phyloP scores from a whole-genome alignment of 1,139 yeast genomes.

The Kodamaea ohmeri region DNA sequence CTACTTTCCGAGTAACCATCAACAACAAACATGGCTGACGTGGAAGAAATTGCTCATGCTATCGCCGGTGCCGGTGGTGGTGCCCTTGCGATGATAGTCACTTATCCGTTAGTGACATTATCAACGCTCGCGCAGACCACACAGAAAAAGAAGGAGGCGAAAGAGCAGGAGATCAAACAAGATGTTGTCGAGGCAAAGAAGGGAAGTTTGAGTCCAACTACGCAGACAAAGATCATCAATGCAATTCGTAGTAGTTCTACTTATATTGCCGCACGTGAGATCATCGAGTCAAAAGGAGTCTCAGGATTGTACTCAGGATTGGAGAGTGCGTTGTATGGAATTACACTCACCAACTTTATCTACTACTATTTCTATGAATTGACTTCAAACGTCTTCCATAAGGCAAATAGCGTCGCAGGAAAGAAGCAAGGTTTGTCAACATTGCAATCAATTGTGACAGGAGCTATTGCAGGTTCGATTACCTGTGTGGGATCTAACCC shows the following conservation, averaged over 20 bases:
- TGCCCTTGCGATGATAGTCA: conserved; percentile 76
- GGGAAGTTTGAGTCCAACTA: conserved; percentile 15
- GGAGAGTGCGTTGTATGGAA: conserved; percentile 84
- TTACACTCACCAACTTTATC: conserved; percentile 79
- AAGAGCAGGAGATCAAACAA: conserved; percentile 16
- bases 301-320: conserved; percentile 78
- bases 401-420: conserved; percentile 26
- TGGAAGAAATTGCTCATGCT: conserved; percentile 73
- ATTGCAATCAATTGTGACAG: conserved; percentile 70
- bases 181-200: conserved; percentile 16
- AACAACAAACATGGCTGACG: conserved; percentile 27
- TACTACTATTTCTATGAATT: conserved; percentile 90
- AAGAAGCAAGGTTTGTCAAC: conserved; percentile 52
- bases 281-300: conserved; percentile 63
- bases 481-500: conserved; percentile 90
- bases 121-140: conserved; percentile 81
- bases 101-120: conserved; percentile 81
- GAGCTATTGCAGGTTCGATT: conserved; percentile 84
- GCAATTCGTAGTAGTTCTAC: conserved; percentile 26
- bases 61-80: conserved; percentile 94
- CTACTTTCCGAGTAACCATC: background rate
- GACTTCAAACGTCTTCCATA: conserved; percentile 54
- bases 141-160: conserved; percentile 41
- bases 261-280: conserved; percentile 40
- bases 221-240: conserved; percentile 21